Evolutionary conservation across 352 stramenopile genomes (phyloP).

Genomic region (Phytopythium oedochilum): DNA sequence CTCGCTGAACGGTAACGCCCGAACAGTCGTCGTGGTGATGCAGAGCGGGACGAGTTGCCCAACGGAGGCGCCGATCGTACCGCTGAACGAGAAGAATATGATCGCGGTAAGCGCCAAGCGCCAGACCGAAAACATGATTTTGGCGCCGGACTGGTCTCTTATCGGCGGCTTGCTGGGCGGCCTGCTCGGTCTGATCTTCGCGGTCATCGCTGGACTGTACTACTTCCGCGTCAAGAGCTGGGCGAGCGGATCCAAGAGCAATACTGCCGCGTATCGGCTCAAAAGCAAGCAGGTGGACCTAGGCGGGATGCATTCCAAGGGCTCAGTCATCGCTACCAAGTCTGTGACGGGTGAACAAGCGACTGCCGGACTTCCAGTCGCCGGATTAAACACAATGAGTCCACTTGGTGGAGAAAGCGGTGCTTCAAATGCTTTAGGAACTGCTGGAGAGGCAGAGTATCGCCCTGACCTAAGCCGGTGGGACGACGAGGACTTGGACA

Average conservation of each 20-base stretch:
- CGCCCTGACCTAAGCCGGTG: slow-evolving; percentile 53
- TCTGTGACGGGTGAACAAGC: not conserved
- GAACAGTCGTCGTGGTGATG: slow-evolving; percentile 88
- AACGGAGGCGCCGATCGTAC: slow-evolving; percentile 78
- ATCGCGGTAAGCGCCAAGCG: slow-evolving; percentile 80
- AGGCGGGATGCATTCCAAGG: slow-evolving; percentile 61
- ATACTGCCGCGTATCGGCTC: slow-evolving; percentile 34
- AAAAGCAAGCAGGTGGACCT: slow-evolving; percentile 59
- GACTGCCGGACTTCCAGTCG: not conserved
- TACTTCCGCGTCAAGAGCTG: slow-evolving; percentile 85
- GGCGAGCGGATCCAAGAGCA: slow-evolving; percentile 35
- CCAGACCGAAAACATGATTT: slow-evolving; percentile 72
- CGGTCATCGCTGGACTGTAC: slow-evolving; percentile 75
- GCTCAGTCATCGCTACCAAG: slow-evolving; percentile 47
- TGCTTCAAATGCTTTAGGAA: not conserved
- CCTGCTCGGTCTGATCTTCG: slow-evolving; percentile 65
- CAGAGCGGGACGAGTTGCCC: slow-evolving; percentile 58
- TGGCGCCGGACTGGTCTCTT: slow-evolving; percentile 87
- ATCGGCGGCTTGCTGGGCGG: slow-evolving; percentile 74
- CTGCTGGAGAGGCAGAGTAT: slow-evolving; percentile 26
- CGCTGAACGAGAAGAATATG: slow-evolving; percentile 83
- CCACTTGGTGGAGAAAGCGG: not conserved
- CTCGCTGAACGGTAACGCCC: slow-evolving; percentile 55
- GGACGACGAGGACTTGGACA: slow-evolving; percentile 71
- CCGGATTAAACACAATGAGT: not conserved